Evolutionary conservation across 495 filamentous ascomycete genomes (phyloP).

Genomic region (Penicillium ucsense): DNA sequence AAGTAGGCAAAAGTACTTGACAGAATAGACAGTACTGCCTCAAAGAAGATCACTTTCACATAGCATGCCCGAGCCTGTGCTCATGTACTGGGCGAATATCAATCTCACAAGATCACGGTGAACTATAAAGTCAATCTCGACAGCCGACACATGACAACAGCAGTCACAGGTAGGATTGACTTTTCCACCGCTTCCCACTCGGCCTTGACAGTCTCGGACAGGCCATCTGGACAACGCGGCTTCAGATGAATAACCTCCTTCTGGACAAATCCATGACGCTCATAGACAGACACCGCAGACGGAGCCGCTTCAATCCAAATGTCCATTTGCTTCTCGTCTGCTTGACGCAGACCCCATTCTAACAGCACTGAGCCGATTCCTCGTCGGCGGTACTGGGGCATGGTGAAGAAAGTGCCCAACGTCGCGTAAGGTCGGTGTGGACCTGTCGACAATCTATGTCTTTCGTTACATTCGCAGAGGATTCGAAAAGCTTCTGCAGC

Average conservation of each 20-base stretch:
- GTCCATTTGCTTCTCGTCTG: neutral
- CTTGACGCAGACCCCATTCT: constrained; percentile 1
- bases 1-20: too few species aligned
- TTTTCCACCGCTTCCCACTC: constrained; percentile 1
- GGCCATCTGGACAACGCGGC: neutral
- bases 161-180: constrained; percentile 1
- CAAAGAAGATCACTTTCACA: too few species aligned
- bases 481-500: neutral
- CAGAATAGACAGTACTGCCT: too few species aligned
- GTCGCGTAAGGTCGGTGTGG: neutral
- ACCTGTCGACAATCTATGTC: neutral
- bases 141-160: constrained; percentile 1
- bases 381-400: neutral
- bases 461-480: neutral
- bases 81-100: neutral
- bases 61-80: too few species aligned
- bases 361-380: constrained; percentile 1
- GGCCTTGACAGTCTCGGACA: neutral
- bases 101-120: neutral
- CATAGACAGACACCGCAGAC: constrained; percentile 1
- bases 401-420: constrained; percentile 3
- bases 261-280: constrained; percentile 1
- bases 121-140: neutral
- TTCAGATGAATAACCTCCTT: constrained; percentile 1
- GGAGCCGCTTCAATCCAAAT: constrained; percentile 5